Base-by-base conservation (phyloP, 306 rosid species). In the Fragaria nilgerrensis region DNA sequence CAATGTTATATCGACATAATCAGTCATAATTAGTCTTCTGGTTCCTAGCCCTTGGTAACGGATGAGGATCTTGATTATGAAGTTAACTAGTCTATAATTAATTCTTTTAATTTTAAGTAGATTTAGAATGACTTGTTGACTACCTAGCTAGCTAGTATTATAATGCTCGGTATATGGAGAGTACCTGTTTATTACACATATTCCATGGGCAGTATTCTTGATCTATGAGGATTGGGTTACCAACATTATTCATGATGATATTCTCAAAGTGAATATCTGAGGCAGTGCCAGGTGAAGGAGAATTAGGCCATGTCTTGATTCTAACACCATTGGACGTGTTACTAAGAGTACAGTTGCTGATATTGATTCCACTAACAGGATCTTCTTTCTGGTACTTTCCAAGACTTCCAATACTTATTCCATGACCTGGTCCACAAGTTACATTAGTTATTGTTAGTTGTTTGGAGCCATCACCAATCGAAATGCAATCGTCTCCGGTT, bases 161-260 rank as follows among this genome's bases (percentile, higher is more conserved):
- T 37, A 7, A 37, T 37, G 41, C 41, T 37, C 5, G 41, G 41
- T 37, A 37, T 7, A 37, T 37, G 8, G 41, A 37, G 41, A 37
- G 41, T 53, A 53, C 61, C 27, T 56, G 12, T 56, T 56, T 56
- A 56, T 56, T 10, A 10, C 63, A 56, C 27, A n/a, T 29, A 22
- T 56, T 56, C 63, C 63, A 56, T n/a, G 63, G 63, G 29, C 29
- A 56, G 63, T 56, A 56, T 56, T 56, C 63, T 56, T 56, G 63
- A 56, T 56, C 63, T 8, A 56, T 8, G 27, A 56, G 12, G 63
- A 56, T 56, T 7, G 63, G 63, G 63, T 56, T 56, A 10, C 29
- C 29, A 56, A 56, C 63, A 56, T 56, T 56, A 56, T 56, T 10
- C 63, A 56, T 56, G 63, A 23, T 56, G 14, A 56, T 56, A 23